phyloP scores from a whole-genome alignment of 495 filamentous ascomycete species.

The Podospora sp. region DNA sequence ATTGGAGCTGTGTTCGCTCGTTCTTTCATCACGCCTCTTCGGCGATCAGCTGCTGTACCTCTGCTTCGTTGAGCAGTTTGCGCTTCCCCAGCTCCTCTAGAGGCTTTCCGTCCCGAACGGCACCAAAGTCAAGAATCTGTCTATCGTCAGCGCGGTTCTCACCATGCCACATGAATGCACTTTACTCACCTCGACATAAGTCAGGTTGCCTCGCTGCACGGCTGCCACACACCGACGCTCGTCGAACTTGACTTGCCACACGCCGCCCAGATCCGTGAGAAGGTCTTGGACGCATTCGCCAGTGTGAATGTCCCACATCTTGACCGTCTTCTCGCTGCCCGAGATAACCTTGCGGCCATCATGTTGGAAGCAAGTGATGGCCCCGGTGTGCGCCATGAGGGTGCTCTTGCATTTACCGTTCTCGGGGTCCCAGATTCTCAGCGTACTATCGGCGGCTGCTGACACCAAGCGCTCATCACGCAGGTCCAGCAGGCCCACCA shows the following conservation, averaged over 20 bases:
- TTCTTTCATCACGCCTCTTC: conserved; percentile 38
- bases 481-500: conserved; percentile 90
- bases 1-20: neutral
- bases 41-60: conserved; percentile 51
- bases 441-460: conserved; percentile 90
- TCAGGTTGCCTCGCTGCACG: conserved; percentile 87
- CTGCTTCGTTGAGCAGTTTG: conserved; percentile 71
- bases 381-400: conserved; percentile 89
- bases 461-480: conserved; percentile 87
- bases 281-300: conserved; percentile 94
- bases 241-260: conserved; percentile 99
- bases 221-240: conserved; percentile 93
- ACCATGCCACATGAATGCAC: conserved; percentile 16
- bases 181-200: conserved; percentile 88
- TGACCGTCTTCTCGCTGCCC: conserved; percentile 90
- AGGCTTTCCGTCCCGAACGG: conserved; percentile 76
- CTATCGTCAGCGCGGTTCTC: conserved; percentile 19
- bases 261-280: conserved; percentile 89
- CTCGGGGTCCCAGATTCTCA: conserved; percentile 97
- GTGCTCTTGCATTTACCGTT: conserved; percentile 87
- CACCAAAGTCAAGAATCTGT: conserved; percentile 89
- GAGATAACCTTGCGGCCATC: conserved; percentile 96
- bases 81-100: conserved; percentile 75
- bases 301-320: conserved; percentile 97
- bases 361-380: conserved; percentile 99